phyloP scores from a whole-genome alignment of 1,139 yeast genomes.

The Taiozyma sp. region DNA sequence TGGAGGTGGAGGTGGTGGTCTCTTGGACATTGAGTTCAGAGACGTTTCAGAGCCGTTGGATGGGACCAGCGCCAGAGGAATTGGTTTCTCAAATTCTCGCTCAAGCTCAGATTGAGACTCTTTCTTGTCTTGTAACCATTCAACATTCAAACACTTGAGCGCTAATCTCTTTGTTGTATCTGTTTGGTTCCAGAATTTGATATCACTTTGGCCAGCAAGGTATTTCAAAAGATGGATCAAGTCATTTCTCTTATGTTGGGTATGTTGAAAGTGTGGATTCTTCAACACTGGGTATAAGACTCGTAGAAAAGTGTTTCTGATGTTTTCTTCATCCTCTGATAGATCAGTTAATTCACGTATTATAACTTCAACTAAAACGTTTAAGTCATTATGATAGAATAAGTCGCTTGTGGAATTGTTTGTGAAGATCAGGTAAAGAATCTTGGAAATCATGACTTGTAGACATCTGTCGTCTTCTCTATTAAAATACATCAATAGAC shows the following conservation, averaged over 20 bases:
- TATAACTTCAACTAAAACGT: conserved; percentile 81
- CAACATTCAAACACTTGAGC: conserved; percentile 50
- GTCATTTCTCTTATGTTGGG: conserved; percentile 54
- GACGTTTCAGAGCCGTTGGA: conserved; percentile 23
- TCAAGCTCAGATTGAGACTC: conserved; percentile 7
- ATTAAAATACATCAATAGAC: conserved; percentile 61
- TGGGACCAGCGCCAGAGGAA: conserved; percentile 11
- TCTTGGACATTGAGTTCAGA: conserved; percentile 29
- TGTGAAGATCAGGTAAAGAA: conserved; percentile 70
- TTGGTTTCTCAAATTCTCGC: conserved; percentile 13
- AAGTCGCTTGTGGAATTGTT: conserved; percentile 54
- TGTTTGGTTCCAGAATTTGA: conserved; percentile 22
- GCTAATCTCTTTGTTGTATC: conserved; percentile 54
- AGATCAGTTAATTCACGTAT: conserved; percentile 73
- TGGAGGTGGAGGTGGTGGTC: conserved; percentile 29
- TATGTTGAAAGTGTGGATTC: conserved; percentile 55
- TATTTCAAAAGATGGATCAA: conserved; percentile 45
- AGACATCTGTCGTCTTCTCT: conserved; percentile 69
- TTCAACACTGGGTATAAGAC: conserved; percentile 67
- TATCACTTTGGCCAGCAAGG: conserved; percentile 32
- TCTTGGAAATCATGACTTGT: conserved; percentile 73
- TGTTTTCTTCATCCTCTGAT: conserved; percentile 51
- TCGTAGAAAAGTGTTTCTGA: conserved; percentile 71
- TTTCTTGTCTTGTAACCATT: conserved; percentile 41
- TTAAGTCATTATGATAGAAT: conserved; percentile 78